Base-by-base conservation (phyloP, 2,329 filamentous ascomycete species). In the Aspergillus floridensis region DNA sequence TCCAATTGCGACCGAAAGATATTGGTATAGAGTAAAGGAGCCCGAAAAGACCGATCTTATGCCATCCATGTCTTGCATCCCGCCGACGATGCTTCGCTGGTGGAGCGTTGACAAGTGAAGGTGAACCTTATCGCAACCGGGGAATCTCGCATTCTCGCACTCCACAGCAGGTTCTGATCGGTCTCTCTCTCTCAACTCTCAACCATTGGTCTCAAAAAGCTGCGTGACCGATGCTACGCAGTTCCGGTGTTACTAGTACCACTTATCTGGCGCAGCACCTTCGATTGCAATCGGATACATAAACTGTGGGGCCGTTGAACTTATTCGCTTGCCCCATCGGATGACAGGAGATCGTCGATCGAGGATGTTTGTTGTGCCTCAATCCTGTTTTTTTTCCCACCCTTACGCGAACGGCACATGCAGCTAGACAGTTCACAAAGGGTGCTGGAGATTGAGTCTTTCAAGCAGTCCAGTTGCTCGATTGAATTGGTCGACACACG, bases 271-370 rank as follows among this genome's bases (percentile, higher is more conserved):
- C 3, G 38, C 16, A 44, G 38, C 16, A n/a, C 24, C 7, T 29
- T 41, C 31, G 44, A 52, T 47, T 44, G 56, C 26, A 54, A 57
- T 55, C 60, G 49, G 61, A 63, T 63, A 60, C 61, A 63, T 63
- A 60, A 29, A 51, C 53, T 58, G 60, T 62, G 60, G 60, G 58
- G 60, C 60, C 57, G 38, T 19, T 48, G 49, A 29, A 24, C 35
- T 29, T 16, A 44, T 44, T 47, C 32, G 53, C 21, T 35, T 58
- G 57, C 32, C 32, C 31, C 32, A 11, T 14, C n/a, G n/a, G 11
- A 32, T 31, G 44, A 21, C 22, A 7, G 29, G n/a, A 8, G 26
- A 29, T 32, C 38, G 47, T 55, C 31, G 53, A 46, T 21, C 11
- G 41, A 55, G 41, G 26, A 26, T 46, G 31, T 32, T 55, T 48